Percentiles rank a stretch among this genome's conserved stretches.
Evolutionary conservation across 1,284 basidiomycete genomes (phyloP).

Genomic region (Ceratobasidium sp.): DNA sequence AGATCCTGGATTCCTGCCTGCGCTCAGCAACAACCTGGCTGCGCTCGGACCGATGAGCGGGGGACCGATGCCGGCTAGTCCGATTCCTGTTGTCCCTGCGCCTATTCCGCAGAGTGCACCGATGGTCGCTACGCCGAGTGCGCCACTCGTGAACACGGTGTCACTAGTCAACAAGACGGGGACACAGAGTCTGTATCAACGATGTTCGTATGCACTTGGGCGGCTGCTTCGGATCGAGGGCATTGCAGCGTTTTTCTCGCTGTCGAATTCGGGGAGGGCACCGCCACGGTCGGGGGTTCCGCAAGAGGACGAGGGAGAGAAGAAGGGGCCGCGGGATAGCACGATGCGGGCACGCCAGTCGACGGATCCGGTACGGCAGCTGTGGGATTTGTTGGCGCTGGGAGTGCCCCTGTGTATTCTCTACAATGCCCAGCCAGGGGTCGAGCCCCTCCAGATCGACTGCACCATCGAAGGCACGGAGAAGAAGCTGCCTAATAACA

Average conservation of each 20-base stretch:
- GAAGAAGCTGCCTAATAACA: conserved; percentile 55
- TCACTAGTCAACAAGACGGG: conserved; percentile 80
- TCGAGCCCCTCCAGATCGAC: conserved; percentile 60
- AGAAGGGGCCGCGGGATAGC: conserved; percentile 4
- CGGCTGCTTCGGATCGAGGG: conserved; percentile 75
- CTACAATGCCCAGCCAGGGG: conserved; percentile 83
- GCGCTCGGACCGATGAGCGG: conserved; percentile 19
- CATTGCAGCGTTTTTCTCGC: conserved; percentile 70
- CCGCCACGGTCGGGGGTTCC: conserved; percentile 54
- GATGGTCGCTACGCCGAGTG: conserved; percentile 13
- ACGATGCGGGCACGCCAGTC: conserved; percentile 68
- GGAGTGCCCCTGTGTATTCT: conserved; percentile 94
- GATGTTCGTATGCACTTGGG: conserved; percentile 75
- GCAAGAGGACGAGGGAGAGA: conserved; percentile 43
- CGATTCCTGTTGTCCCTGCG: neutral
- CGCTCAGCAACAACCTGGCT: conserved; percentile 32
- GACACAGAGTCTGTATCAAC: conserved; percentile 82
- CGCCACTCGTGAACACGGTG: conserved; percentile 15
- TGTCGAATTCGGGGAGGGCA: conserved; percentile 28
- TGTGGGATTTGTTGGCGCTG: conserved; percentile 91
- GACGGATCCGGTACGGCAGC: conserved; percentile 86
- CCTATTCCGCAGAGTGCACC: neutral
- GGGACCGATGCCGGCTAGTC: conserved; percentile 43
- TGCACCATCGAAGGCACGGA: conserved; percentile 70
- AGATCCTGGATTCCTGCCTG: conserved; percentile 29